phyloP scores from a whole-genome alignment of 805 yeast species.

The Spathaspora passalidarum region DNA sequence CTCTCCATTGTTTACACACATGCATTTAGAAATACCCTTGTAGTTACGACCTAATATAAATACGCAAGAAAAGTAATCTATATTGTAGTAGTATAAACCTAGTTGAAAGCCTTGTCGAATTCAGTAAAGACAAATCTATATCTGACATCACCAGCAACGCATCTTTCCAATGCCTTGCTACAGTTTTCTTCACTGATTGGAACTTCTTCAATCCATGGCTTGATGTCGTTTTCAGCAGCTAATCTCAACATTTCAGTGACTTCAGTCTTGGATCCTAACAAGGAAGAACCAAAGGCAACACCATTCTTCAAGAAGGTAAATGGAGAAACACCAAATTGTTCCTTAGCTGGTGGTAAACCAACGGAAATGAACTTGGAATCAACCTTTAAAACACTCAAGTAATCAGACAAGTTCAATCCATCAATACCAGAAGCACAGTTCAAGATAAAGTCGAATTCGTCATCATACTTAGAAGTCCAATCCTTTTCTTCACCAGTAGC shows the following conservation, averaged over 20 bases:
- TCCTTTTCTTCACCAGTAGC: slow-evolving; percentile 51
- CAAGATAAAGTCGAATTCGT: slow-evolving; percentile 44
- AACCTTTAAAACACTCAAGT: slow-evolving; percentile 46
- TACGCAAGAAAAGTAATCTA: too few relatives aligned
- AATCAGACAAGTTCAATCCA: slow-evolving; percentile 30
- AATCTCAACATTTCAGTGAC: slow-evolving; percentile 63
- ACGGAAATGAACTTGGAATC: slow-evolving; percentile 60
- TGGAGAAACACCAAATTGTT: slow-evolving; percentile 46
- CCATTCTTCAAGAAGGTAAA: slow-evolving; percentile 50
- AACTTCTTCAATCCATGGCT: slow-evolving; percentile 62
- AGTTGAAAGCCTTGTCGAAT: slow-evolving; percentile 44
- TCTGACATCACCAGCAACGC: slow-evolving; percentile 54
- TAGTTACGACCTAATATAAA: too few relatives aligned
- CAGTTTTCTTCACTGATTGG: slow-evolving; percentile 53
- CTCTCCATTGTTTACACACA: not conserved
- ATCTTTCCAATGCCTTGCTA: slow-evolving; percentile 52
- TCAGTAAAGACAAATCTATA: slow-evolving; percentile 63
- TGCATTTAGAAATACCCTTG: slow-evolving; percentile 1
- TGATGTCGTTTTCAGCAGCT: slow-evolving; percentile 56
- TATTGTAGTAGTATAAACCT: not conserved
- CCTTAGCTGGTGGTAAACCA: slow-evolving; percentile 56
- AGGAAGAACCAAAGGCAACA: slow-evolving; percentile 54
- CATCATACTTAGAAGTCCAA: slow-evolving; percentile 31
- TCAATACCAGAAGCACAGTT: slow-evolving; percentile 40
- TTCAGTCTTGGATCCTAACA: slow-evolving; percentile 60